Percentiles rank a stretch among this genome's conserved stretches.
These are phyloP conservation scores for Arthrobotrys conoides DNA, from an alignment of 2,329 filamentous ascomycete species.

Conservation along the genomic window DNA sequence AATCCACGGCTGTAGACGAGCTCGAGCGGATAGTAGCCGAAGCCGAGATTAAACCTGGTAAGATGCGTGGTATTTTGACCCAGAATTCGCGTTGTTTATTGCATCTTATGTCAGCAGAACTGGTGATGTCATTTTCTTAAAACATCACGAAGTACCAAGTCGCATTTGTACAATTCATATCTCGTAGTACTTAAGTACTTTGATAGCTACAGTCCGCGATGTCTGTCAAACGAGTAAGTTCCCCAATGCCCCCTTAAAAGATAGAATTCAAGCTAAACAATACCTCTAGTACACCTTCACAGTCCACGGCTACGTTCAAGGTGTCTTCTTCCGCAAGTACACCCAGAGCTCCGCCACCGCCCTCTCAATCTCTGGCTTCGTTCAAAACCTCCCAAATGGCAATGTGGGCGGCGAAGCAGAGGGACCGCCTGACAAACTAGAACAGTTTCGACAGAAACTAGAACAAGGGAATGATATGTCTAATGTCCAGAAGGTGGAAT, in stretches of 20 bases:
- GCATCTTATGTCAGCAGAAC: background rate
- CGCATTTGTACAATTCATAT: background rate
- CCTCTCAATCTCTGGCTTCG: slow-evolving; percentile 44
- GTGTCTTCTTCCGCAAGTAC: slow-evolving; percentile 58
- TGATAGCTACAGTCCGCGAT: background rate
- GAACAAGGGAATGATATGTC: slow-evolving; percentile 30
- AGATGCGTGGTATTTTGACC: slow-evolving; percentile 19
- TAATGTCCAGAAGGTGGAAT: slow-evolving; percentile 44
- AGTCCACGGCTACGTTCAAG: slow-evolving; percentile 56
- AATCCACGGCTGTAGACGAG: slow-evolving; percentile 9
- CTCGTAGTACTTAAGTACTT: background rate
- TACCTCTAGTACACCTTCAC: slow-evolving; percentile 49
- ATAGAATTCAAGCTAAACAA: background rate
- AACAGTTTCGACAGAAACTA: slow-evolving; percentile 40
- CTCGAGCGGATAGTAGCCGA: slow-evolving; percentile 27
- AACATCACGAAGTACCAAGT: background rate
- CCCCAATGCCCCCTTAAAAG: background rate
- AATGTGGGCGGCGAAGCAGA: slow-evolving; percentile 49
- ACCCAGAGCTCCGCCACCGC: slow-evolving; percentile 30
- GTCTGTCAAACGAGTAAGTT: slow-evolving; percentile 39
- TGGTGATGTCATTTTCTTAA: slow-evolving; percentile 9
- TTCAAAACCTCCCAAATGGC: slow-evolving; percentile 27
- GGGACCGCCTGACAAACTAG: slow-evolving; percentile 30
- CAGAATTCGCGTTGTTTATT: slow-evolving; percentile 2
- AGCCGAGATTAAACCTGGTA: background rate